A percentile compares a stretch with the other conserved stretches of the same genome.
These are phyloP conservation scores for Apiotrichum siamense DNA, from an alignment of 1,284 basidiomycete genomes.

Conservation along the genomic window DNA sequence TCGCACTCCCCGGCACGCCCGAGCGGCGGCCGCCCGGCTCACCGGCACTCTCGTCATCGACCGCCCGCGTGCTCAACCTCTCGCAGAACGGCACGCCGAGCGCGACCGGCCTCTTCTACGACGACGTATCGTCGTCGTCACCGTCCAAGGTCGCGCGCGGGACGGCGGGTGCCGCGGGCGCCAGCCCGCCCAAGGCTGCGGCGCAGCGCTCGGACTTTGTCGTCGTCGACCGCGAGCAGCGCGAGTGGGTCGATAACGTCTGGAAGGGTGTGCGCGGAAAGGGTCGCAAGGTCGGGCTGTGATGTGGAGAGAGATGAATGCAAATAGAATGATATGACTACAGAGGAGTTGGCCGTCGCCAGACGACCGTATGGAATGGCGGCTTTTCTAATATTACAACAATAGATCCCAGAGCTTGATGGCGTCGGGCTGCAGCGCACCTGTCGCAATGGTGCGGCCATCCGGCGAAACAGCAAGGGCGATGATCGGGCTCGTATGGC, in stretches of 20 bases:
- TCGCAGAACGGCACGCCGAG: constrained; percentile 14
- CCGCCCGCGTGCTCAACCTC: constrained; percentile 31
- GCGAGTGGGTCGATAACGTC: constrained; percentile 43
- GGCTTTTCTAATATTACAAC: background rate
- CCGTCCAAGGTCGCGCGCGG: constrained; percentile 12
- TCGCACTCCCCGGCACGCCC: background rate
- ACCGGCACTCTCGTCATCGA: constrained; percentile 19
- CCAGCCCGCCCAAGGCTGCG: constrained; percentile 8
- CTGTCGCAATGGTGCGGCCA: constrained; percentile 9
- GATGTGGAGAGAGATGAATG: background rate
- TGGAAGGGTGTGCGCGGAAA: constrained; percentile 40
- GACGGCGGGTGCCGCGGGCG: background rate
- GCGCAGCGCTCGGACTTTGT: constrained; percentile 23
- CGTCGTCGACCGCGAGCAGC: constrained; percentile 38
- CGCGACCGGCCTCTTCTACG: constrained; percentile 35
- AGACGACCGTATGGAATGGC: background rate
- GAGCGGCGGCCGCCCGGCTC: constrained; percentile 1
- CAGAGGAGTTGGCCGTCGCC: background rate
- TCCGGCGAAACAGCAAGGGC: constrained; percentile 37
- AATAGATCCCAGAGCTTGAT: constrained; percentile 9
- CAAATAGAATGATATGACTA: background rate
- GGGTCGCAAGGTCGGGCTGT: constrained; percentile 23
- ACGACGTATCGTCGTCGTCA: constrained; percentile 11
- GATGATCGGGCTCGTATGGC: constrained; percentile 28
- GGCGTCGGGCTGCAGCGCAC: constrained; percentile 15